Conservation (phyloP, 176 grass and related monocot genomes). For the Phyllostachys edulis region DNA sequence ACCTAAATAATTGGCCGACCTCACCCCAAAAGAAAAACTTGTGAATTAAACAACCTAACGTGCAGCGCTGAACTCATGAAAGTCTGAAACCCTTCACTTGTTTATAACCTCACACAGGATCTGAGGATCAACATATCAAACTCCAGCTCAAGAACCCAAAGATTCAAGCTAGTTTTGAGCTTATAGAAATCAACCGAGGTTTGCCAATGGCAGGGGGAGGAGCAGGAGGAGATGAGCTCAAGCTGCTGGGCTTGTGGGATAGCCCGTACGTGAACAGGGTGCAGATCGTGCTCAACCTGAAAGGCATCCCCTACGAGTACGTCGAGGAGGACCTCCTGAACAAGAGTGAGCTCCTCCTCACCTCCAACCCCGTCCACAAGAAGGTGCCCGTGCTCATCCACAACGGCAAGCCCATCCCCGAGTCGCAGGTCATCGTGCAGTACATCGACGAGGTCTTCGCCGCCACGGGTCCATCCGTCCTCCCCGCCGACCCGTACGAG, state of each 20-base stretch:
- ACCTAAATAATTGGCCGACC: background rate
- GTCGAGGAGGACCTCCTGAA: conserved; percentile 38
- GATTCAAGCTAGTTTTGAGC: background rate
- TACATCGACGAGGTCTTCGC: conserved; percentile 62
- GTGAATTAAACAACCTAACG: background rate
- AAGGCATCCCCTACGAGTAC: conserved; percentile 29
- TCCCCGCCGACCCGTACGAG: conserved; percentile 46
- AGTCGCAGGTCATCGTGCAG: conserved; percentile 62
- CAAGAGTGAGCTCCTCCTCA: conserved; percentile 64
- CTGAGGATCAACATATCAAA: too few species aligned
- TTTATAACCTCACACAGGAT: background rate
- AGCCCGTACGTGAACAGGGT: conserved; percentile 30
- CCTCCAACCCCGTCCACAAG: conserved; percentile 62
- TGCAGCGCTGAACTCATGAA: background rate
- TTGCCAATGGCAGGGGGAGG: background rate
- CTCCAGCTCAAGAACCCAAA: background rate
- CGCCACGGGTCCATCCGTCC: conserved; percentile 1
- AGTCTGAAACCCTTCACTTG: background rate
- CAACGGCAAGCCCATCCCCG: conserved; percentile 40
- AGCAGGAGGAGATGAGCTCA: conserved; percentile 18
- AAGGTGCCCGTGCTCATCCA: conserved; percentile 74
- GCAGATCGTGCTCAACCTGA: conserved; percentile 40
- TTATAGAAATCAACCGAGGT: background rate
- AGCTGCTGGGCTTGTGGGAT: conserved; percentile 5
- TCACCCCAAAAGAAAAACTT: background rate